phyloP scores from a whole-genome alignment of 106 monocot species.

The Dioscorea zingiberensis region DNA sequence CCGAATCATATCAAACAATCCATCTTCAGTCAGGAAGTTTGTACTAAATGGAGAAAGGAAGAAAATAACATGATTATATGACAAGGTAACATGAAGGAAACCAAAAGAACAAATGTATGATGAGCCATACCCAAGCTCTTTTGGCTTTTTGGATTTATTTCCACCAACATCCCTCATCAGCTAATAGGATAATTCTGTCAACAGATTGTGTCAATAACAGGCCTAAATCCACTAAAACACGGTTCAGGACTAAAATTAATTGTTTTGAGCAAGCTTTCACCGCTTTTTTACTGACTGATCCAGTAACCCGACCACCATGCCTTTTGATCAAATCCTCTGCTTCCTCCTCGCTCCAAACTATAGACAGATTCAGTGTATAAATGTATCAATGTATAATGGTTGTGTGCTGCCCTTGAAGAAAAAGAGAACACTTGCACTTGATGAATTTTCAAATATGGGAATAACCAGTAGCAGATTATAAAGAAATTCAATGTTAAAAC shows the following conservation, averaged over 20 bases:
- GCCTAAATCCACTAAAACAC: background rate
- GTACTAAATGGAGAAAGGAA: conserved; percentile 33
- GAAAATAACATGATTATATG: conserved; percentile 5
- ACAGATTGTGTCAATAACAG: background rate
- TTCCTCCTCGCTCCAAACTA: conserved; percentile 98
- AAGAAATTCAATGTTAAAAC: too few species aligned
- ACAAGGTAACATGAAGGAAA: background rate
- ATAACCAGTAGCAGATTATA: too few species aligned
- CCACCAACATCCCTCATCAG: conserved; percentile 98
- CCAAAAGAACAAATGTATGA: background rate
- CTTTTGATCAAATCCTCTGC: conserved; percentile 95
- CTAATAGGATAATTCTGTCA: conserved; percentile 80
- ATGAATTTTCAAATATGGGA: too few species aligned
- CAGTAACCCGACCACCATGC: conserved; percentile 87
- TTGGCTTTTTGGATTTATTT: conserved; percentile 82
- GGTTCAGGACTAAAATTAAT: background rate
- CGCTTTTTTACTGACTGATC: conserved; percentile 95
- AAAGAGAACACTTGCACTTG: too few species aligned
- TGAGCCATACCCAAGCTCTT: conserved; percentile 63
- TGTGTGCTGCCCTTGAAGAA: too few species aligned
- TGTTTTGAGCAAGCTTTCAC: conserved; percentile 26
- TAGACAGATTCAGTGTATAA: background rate
- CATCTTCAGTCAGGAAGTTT: conserved; percentile 88
- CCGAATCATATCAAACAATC: conserved; percentile 87
- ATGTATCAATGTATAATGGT: too few species aligned